Percentiles rank a stretch among this genome's conserved stretches.
Conservation (phyloP, 148 eudicot genomes). For the Camellia japonica region DNA sequence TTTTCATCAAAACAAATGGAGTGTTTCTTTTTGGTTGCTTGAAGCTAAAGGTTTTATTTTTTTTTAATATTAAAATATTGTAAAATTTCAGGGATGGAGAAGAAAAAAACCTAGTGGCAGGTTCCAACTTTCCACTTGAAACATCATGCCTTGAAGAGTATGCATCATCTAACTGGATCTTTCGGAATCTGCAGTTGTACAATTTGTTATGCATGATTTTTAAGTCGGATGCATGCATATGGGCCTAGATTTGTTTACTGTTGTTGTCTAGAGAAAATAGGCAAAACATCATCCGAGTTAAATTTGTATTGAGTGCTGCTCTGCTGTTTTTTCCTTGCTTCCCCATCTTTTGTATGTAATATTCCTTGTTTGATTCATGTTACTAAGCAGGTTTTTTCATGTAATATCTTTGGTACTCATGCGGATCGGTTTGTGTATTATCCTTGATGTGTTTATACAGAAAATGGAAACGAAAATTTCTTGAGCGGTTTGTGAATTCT, state of each 20-base stretch:
- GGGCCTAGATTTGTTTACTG: conserved; percentile 9
- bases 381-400: conserved; percentile 19
- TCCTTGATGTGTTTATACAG: conserved; percentile 4
- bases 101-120: conserved; percentile 84
- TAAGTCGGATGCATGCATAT: background rate
- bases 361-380: conserved; percentile 34
- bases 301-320: conserved; percentile 17
- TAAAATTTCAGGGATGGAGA: conserved; percentile 80
- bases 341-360: conserved; percentile 40
- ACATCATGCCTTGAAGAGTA: background rate
- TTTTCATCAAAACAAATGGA: too few species aligned
- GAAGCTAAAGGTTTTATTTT: background rate
- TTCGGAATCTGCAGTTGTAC: conserved; percentile 3
- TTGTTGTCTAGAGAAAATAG: conserved; percentile 14
- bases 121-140: conserved; percentile 68
- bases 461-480: background rate
- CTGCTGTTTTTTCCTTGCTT: conserved; percentile 9
- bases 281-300: background rate
- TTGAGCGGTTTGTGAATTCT: background rate
- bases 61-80: background rate
- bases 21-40: background rate
- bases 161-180: conserved; percentile 16
- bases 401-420: background rate
- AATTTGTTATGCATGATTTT: background rate
- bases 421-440: conserved; percentile 11